Conservation (phyloP, 2,329 filamentous ascomycete species). For the Capronia coronata region DNA sequence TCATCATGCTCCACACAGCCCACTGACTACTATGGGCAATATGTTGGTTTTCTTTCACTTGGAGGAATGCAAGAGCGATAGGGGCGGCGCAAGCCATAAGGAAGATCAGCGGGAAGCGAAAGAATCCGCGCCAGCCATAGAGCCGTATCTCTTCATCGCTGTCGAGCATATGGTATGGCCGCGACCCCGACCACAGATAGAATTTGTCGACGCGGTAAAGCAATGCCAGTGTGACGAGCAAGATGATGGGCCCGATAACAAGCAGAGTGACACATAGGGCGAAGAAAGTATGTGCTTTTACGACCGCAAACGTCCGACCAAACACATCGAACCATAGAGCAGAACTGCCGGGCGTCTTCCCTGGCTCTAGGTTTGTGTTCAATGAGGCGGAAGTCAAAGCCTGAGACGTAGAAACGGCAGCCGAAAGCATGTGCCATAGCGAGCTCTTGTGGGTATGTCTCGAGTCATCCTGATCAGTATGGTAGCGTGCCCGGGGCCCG, state of each 20-base stretch:
- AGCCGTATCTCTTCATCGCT: slow-evolving; percentile 57
- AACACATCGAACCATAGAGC: slow-evolving; percentile 92
- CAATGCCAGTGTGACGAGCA: slow-evolving; percentile 63
- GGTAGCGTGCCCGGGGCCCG: slow-evolving; percentile 76
- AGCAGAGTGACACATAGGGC: slow-evolving; percentile 79
- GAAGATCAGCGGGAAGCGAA: slow-evolving; percentile 74
- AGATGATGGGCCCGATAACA: slow-evolving; percentile 66
- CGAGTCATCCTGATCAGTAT: slow-evolving; percentile 82
- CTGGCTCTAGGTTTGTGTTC: slow-evolving; percentile 16
- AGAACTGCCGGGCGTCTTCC: slow-evolving; percentile 38
- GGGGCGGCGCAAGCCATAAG: slow-evolving; percentile 61
- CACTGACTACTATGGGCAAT: slow-evolving; percentile 89
- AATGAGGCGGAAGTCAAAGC: slow-evolving; percentile 60
- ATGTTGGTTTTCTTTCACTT: slow-evolving; percentile 78
- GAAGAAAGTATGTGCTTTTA: slow-evolving; percentile 76
- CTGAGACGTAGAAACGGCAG: slow-evolving; percentile 67
- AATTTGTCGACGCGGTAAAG: slow-evolving; percentile 70
- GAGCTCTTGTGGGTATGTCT: slow-evolving; percentile 61
- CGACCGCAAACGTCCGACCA: slow-evolving; percentile 69
- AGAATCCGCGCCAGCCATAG: slow-evolving; percentile 73
- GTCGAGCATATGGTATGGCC: slow-evolving; percentile 54
- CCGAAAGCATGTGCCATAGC: slow-evolving; percentile 93
- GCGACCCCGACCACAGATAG: slow-evolving; percentile 72
- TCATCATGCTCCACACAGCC: slow-evolving; percentile 79
- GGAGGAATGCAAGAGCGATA: slow-evolving; percentile 64